Base-by-base conservation (phyloP, 179 eudicot genomes). In the Nepenthes alata region DNA sequence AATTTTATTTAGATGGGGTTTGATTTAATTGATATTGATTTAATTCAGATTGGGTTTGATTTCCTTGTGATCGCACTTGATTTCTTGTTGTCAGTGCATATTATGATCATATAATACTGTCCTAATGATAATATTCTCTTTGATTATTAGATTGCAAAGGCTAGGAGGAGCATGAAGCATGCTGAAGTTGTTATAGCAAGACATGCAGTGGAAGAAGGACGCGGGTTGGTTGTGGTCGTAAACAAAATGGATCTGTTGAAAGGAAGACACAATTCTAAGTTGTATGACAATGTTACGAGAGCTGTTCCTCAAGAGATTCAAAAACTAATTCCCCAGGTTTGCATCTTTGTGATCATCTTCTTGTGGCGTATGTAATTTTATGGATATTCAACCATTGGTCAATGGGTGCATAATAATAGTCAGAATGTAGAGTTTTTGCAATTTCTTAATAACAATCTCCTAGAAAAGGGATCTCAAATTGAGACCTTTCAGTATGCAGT, bases 191-290 rank as follows among this genome's bases (percentile, higher is more conserved):
- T 86, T 11, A 91, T 91, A 67, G 98, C 98, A 53, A 84, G 98
- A 75, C 86, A 88, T 62, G 88, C 96, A 11, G 85, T 91, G 64
- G 98, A 89, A 70, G 98, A 91, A 83, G 98, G 98, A 45, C 87
- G 98, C 54, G 95, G 98, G 44, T 73, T 91, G 77, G 85, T 91
- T 16, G 78, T 91, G 41, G 72, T 91, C 58, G 98, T 91, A 62
- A 91, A 91, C 81, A 91, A 91, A 70, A 83, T 91, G 88, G 96
- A 91, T 76, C 86, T 91, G 60, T 62, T 91, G 67, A 81, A 69
- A 72, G 85, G 80, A 66, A 84, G 66, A 64, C 67, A 62, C 38
- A 78, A 77, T 25, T 58, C 80, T 37, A 83, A 66, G 60, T 62
- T 74, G 37, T 81, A 82, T 58, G 89, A 84, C 35, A 70, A 75